Evolutionary conservation across 1,139 yeast species (phyloP).

Genomic region (Pichia sp.): DNA sequence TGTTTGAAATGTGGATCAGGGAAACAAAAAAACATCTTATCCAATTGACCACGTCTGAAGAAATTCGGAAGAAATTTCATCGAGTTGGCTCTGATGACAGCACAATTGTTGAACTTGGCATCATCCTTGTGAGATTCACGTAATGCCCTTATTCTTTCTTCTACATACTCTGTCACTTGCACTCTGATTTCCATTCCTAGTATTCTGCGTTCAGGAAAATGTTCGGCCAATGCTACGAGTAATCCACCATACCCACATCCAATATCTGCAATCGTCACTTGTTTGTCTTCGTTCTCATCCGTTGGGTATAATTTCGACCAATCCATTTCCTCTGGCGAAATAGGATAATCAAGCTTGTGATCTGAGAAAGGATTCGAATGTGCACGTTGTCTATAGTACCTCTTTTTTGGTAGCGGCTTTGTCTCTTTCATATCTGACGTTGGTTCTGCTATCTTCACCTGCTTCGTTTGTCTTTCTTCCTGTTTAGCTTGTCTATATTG

Average conservation of each 20-base stretch:
- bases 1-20: constrained; percentile 99
- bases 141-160: constrained; percentile 87
- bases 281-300: constrained; percentile 35
- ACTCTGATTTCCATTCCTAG: constrained; percentile 97
- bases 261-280: constrained; percentile 88
- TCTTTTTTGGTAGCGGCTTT: constrained; percentile 59
- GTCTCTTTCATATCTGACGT: constrained; percentile 20
- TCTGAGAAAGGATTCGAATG: constrained; percentile 98
- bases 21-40: constrained; percentile 94
- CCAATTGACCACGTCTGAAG: constrained; percentile 72
- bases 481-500: constrained; percentile 31
- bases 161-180: constrained; percentile 95
- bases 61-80: constrained; percentile 97
- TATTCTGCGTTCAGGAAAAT: constrained; percentile 65
- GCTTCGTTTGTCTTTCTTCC: constrained; percentile 29
- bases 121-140: constrained; percentile 37
- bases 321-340: constrained; percentile 75
- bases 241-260: constrained; percentile 99
- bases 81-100: constrained; percentile 90
- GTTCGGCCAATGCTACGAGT: constrained; percentile 72
- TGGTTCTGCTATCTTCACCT: constrained; percentile 27
- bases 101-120: constrained; percentile 66
- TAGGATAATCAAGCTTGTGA: constrained; percentile 86
- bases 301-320: constrained; percentile 77
- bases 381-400: constrained; percentile 93